A percentile compares a stretch with the other conserved stretches of the same genome.
phyloP scores from a whole-genome alignment of 352 stramenopile genomes.

The Globisporangium splendens region DNA sequence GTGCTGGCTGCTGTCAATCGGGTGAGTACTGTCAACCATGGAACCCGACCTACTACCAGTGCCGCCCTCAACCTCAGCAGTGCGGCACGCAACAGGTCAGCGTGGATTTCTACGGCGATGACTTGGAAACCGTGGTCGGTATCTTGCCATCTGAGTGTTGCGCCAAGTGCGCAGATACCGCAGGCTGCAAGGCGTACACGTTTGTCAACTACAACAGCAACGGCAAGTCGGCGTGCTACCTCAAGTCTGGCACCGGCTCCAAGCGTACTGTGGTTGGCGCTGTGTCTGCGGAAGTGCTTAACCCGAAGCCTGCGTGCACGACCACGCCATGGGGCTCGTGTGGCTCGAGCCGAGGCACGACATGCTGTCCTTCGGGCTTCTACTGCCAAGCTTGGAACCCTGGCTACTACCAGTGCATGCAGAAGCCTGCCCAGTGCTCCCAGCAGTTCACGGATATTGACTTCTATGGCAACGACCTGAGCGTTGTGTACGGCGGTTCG shows the following conservation, averaged over 20 bases:
- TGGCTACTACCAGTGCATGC: no score
- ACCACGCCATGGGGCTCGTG: no score
- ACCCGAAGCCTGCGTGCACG: no score
- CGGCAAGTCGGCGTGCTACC: conserved; percentile 14
- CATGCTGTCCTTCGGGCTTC: no score
- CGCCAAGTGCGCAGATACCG: conserved; percentile 31
- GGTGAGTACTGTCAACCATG: conserved; percentile 22
- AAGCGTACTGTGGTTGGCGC: no score
- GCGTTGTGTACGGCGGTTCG: not conserved
- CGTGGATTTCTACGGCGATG: no score
- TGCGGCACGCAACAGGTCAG: no score
- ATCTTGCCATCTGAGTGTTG: conserved; percentile 25
- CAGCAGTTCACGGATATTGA: not conserved
- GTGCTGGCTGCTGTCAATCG: not conserved
- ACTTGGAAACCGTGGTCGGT: no score
- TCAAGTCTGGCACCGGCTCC: conserved; percentile 2
- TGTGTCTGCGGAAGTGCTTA: no score
- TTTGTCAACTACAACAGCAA: conserved; percentile 30
- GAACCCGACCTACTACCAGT: conserved; percentile 24
- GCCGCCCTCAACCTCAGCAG: not conserved
- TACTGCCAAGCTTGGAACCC: no score
- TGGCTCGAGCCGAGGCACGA: no score
- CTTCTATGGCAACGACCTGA: not conserved
- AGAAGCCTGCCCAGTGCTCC: not conserved
- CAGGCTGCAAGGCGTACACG: conserved; percentile 52